Evolutionary conservation across 306 rosid species (phyloP).

Genomic region (Rosa persica): DNA sequence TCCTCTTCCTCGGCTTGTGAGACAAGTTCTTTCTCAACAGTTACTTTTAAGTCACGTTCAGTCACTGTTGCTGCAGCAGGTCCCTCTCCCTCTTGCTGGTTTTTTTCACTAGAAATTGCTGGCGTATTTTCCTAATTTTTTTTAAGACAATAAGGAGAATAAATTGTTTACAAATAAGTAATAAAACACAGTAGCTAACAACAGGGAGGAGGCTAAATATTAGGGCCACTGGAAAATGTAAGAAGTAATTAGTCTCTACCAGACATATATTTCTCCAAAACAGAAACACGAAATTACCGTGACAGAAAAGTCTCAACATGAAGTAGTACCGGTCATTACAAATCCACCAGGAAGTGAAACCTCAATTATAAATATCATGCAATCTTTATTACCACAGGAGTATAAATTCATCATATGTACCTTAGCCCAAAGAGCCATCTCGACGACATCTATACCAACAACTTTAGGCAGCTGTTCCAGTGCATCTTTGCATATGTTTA

Average conservation of each 20-base stretch:
- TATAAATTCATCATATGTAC: slow-evolving; percentile 45
- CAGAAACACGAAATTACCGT: background rate
- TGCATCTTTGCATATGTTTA: slow-evolving; percentile 81
- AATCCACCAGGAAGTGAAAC: background rate
- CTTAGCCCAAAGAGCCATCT: slow-evolving; percentile 99
- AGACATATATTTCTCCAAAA: background rate
- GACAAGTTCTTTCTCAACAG: slow-evolving; percentile 94
- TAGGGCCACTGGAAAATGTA: background rate
- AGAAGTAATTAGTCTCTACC: background rate
- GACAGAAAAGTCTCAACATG: slow-evolving; percentile 1
- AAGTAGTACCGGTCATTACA: background rate
- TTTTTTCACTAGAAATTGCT: slow-evolving; percentile 46
- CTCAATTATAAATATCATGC: slow-evolving; percentile 6
- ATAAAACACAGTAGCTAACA: background rate
- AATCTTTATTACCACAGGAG: slow-evolving; percentile 7
- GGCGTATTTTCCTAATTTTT: slow-evolving; percentile 74
- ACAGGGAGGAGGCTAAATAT: background rate
- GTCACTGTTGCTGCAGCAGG: slow-evolving; percentile 50
- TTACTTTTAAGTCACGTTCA: slow-evolving; percentile 73
- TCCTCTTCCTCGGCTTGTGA: slow-evolving; percentile 99
- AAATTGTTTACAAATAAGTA: background rate
- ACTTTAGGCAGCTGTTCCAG: slow-evolving; percentile 89
- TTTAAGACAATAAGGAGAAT: background rate
- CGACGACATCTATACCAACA: slow-evolving; percentile 95
- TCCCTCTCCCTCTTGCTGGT: slow-evolving; percentile 49